Evolutionary conservation across 495 filamentous ascomycete species (phyloP).

Genomic region (Penicillium pulvis): DNA sequence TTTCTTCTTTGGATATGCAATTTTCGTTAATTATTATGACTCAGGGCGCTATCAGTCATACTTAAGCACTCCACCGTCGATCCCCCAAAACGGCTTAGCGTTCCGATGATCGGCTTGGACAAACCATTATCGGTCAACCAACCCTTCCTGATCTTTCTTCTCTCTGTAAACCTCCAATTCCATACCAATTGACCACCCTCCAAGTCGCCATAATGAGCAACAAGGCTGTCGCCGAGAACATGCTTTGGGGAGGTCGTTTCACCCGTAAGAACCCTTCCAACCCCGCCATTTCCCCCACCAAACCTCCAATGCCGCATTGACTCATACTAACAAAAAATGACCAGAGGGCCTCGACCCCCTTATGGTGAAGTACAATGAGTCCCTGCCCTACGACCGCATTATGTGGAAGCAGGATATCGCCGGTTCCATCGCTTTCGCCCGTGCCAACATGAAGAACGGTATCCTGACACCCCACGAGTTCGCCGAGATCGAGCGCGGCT

Average conservation of each 20-base stretch:
- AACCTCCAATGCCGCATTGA: conserved; percentile 9
- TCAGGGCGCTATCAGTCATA: neutral
- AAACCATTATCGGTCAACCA: neutral
- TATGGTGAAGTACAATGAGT: conserved; percentile 88
- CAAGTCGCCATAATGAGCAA: conserved; percentile 42
- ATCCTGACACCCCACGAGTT: conserved; percentile 80
- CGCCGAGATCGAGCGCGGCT: conserved; percentile 71
- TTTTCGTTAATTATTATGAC: too few relatives aligned
- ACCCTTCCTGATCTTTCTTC: conserved; percentile 3
- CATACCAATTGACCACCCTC: conserved; percentile 3
- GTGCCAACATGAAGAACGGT: conserved; percentile 74
- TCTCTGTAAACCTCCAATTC: conserved; percentile 5
- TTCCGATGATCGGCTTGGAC: conserved; percentile 23
- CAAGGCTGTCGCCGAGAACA: conserved; percentile 55
- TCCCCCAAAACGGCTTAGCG: conserved; percentile 26
- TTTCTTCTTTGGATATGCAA: too few relatives aligned
- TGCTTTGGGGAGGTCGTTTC: conserved; percentile 84
- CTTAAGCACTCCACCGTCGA: conserved; percentile 3
- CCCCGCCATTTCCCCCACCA: conserved; percentile 9
- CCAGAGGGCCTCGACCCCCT: conserved; percentile 79
- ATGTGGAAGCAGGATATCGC: conserved; percentile 81
- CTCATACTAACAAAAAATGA: conserved; percentile 32
- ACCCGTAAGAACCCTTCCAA: conserved; percentile 54
- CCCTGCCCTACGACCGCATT: conserved; percentile 79
- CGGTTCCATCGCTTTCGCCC: conserved; percentile 83